Evolutionary conservation across 768 basidiomycete species (phyloP), one percentile per base, ranked within the genome.

Genomic region (Amylocystis lapponica): DNA sequence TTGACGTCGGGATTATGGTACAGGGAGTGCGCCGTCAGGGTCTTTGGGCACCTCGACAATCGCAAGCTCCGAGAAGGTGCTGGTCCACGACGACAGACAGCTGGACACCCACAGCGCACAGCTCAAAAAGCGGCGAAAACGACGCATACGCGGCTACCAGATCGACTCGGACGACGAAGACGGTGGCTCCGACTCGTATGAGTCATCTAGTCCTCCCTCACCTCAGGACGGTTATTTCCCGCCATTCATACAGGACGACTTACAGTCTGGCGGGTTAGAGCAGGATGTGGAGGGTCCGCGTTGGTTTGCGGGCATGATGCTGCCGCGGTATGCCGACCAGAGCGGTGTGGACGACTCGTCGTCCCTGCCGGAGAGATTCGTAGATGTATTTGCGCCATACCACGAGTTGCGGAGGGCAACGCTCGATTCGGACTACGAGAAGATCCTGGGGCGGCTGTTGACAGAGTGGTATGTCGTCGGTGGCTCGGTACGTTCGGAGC

Each of bases 401-500:
- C 59, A 64, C 3, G 78, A 81, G 44, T 61, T 86, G 27, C 67
- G 69, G 30, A 64, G 67, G 17, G 79, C 77, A 4, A 43, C 47
- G 2, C 41, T 51, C 10, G 72, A 78, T 14, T 2, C 43, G 7
- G 70, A 70, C 8, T 81, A 68, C 40, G 78, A 83, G 34, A 59
- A 59, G 11, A 55, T 83, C 3, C 66, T 78, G 36, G 47, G 45
- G 2, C 60, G 76, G 30, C 51, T 85, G 19, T 66, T 75, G 47
- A 63, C 64, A 21, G 84, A 86, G 50, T 86, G 84, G 84, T 74
- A 72, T 5, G 79, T 74, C 34, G 65, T 76, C 13, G 82, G 79
- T n/a, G 79, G 73, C 27, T 64, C 79, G 55, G 77, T 83, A 47
- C 50, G 76, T 66, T 19, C 5, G 27, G 34, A 39, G n/a, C 10